phyloP scores from a whole-genome alignment of 768 basidiomycete genomes.

The Nidularia pulvinata region DNA sequence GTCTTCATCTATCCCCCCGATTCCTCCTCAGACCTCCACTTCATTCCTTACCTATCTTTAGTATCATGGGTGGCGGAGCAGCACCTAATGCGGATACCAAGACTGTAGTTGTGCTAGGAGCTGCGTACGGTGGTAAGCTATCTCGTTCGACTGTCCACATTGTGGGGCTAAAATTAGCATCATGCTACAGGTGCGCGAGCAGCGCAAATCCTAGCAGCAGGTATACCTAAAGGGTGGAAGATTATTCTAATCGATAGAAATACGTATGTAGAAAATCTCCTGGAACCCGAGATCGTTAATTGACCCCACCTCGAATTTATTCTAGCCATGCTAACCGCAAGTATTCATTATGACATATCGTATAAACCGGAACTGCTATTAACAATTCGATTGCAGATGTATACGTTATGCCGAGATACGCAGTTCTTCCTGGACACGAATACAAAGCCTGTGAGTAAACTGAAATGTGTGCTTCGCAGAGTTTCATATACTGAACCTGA shows the following conservation, averaged over 20 bases:
- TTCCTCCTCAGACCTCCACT: too few relatives aligned
- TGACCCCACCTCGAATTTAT: not conserved
- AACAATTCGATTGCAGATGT: constrained; percentile 30
- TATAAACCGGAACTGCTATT: not conserved
- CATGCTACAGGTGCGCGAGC: not conserved
- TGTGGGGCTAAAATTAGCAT: not conserved
- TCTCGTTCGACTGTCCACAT: not conserved
- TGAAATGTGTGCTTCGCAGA: too few relatives aligned
- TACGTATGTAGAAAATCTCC: not conserved
- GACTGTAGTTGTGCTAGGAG: not conserved
- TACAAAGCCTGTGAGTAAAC: constrained; percentile 56
- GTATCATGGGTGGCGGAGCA: not conserved
- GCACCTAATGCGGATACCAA: not conserved
- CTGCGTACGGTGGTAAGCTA: not conserved
- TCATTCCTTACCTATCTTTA: too few relatives aligned
- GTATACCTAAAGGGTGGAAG: not conserved
- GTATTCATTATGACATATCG: not conserved
- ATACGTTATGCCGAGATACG: constrained; percentile 58
- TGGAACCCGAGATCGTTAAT: too few relatives aligned
- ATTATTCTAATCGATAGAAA: not conserved
- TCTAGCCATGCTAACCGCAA: not conserved
- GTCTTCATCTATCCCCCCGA: too few relatives aligned
- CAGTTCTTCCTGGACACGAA: constrained; percentile 59
- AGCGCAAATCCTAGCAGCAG: not conserved
- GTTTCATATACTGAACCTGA: not conserved